These are phyloP conservation scores for Nelumbo lutea DNA, from an alignment of 164 flowering plant species.

Conservation along the genomic window DNA sequence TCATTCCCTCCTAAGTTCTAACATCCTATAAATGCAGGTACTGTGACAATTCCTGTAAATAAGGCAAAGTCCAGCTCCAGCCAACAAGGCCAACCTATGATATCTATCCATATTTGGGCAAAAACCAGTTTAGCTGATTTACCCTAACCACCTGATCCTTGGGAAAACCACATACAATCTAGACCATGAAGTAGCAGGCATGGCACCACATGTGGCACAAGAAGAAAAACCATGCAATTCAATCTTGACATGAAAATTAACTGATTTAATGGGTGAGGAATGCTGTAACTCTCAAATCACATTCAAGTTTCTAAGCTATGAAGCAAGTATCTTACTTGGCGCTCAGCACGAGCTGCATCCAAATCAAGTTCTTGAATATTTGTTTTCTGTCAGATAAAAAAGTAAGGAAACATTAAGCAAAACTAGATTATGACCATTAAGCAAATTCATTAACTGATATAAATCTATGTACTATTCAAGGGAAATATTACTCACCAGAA, in stretches of 20 bases:
- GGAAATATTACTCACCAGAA: constrained; percentile 46
- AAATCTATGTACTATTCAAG: background rate
- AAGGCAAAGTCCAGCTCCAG: too few species aligned
- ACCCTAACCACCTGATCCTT: background rate
- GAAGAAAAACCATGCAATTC: background rate
- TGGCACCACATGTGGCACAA: background rate
- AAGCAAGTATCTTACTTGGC: constrained; percentile 48
- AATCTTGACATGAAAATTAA: background rate
- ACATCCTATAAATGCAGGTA: too few species aligned
- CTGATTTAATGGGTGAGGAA: background rate
- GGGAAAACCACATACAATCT: background rate
- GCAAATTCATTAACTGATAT: too few species aligned
- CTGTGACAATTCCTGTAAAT: too few species aligned
- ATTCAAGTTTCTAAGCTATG: background rate
- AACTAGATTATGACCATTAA: too few species aligned
- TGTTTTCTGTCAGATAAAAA: constrained; percentile 51
- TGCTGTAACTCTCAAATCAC: background rate
- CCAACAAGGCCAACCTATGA: background rate
- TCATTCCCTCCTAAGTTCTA: too few species aligned
- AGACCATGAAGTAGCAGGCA: background rate
- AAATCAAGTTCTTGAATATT: constrained; percentile 83
- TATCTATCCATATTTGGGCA: too few species aligned
- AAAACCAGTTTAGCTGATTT: background rate
- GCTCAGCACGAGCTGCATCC: constrained; percentile 91
- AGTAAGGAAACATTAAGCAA: background rate